Evolutionary conservation across 768 basidiomycete genomes (phyloP), one percentile per base, ranked within the genome.

Genomic region (Sarcodon aspratus): DNA sequence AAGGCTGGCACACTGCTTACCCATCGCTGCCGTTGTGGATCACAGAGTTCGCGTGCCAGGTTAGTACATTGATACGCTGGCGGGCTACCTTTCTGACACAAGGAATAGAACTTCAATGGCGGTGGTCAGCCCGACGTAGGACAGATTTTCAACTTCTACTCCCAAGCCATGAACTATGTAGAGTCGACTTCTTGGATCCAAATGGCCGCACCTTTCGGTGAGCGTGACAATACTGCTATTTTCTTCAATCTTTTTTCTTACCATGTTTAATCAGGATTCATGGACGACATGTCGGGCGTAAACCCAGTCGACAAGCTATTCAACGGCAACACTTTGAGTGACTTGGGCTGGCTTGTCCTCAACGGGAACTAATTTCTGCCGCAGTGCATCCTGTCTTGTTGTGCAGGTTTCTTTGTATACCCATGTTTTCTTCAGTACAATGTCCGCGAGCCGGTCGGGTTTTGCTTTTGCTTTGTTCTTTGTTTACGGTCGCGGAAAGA

Each of bases 41-140:
- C 50, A 84, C 84, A 4, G 88, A 92, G 58, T 80, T 76, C 55
- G 86, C 85, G 52, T 80, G 78, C 66, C 69, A 79, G 67, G 84
- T 62, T 38, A 1, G 54, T 45, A 33, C 9, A 6, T 5, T 27
- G 21, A 27, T 27, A 5, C 2, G 12, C 12, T 11, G 3, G 33
- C 9, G 5, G 10, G 33, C 49, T 21, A 46, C 18, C 11, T 18
- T 7, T 38, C 49, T 44, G 12, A 55, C 36, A 15, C 31, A 42
- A 36, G 33, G 46, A 36, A 21, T 49, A 85, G 77, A 69, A 81
- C 66, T 87, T 80, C 60, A 70, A 70, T 9, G 54, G 50, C 1
- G 70, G 68, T 15, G 52, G 60, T 1, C 74, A 75, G 53, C 73
- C 73, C 48, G 50, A 44, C 52, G 50, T 50, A 31, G 59, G 55